Evolutionary conservation across 2,329 filamentous ascomycete genomes (phyloP).

Genomic region (Aureobasidium sp.): DNA sequence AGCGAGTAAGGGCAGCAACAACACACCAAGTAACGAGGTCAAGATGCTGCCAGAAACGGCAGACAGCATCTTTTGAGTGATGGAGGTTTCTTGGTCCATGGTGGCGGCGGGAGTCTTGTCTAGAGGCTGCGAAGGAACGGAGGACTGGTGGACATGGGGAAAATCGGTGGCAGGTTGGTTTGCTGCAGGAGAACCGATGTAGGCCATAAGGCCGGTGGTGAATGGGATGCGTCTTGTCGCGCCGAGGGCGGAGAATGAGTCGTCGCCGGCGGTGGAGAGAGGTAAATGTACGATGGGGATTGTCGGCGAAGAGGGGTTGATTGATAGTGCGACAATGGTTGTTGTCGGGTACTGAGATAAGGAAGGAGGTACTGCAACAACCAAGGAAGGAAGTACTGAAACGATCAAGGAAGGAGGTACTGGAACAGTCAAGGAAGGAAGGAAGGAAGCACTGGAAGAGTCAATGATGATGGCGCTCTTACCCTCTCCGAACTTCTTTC

Average conservation of each 20-base stretch:
- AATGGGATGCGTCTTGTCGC: neutral
- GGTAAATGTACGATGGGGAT: too few species aligned
- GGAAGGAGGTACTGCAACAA: too few species aligned
- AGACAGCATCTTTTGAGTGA: constrained; percentile 88
- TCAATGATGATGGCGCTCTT: too few species aligned
- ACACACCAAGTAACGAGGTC: constrained; percentile 77
- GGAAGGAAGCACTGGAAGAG: too few species aligned
- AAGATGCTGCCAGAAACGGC: constrained; percentile 85
- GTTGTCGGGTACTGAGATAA: too few species aligned
- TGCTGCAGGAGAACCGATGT: constrained; percentile 9
- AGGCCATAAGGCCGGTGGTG: constrained; percentile 14
- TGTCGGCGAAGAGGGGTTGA: too few species aligned
- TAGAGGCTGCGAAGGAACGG: neutral
- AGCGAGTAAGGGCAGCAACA: neutral
- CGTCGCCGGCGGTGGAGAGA: neutral
- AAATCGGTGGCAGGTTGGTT: constrained; percentile 11
- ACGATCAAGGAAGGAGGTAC: too few species aligned
- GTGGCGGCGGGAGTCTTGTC: constrained; percentile 28
- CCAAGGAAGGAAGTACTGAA: too few species aligned
- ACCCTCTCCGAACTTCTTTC: too few species aligned
- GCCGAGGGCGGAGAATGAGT: neutral
- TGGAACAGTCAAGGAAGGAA: too few species aligned
- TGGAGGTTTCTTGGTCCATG: constrained; percentile 61
- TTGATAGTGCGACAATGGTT: too few species aligned
- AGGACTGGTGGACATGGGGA: constrained; percentile 25